phyloP scores from a whole-genome alignment of 75 land plant species.

The Azolla pinnata region DNA sequence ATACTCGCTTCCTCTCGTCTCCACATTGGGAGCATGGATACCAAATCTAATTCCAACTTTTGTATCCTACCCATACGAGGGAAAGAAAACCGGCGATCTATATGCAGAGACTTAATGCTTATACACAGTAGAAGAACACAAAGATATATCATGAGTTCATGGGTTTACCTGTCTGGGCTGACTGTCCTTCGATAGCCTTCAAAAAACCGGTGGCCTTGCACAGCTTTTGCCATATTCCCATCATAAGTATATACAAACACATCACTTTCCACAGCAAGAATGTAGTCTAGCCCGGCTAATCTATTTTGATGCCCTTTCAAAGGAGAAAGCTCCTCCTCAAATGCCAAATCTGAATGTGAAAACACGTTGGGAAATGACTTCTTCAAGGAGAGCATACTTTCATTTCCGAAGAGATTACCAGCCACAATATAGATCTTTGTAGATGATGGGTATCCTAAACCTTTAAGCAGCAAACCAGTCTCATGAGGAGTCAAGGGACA shows the following conservation, averaged over 20 bases:
- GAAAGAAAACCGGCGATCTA: too few species aligned
- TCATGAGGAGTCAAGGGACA: constrained; percentile 90
- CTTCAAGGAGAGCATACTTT: constrained; percentile 45
- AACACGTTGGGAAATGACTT: constrained; percentile 62
- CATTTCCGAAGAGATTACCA: constrained; percentile 66
- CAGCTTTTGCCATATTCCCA: constrained; percentile 97
- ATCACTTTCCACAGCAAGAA: constrained; percentile 76
- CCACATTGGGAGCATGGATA: too few species aligned
- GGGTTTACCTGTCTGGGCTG: constrained; percentile 68
- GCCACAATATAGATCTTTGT: constrained; percentile 88
- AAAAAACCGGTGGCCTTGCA: constrained; percentile 78
- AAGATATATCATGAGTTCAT: constrained; percentile 5
- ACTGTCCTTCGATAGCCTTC: constrained; percentile 79
- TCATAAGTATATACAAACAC: constrained; percentile 85
- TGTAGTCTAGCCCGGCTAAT: constrained; percentile 79
- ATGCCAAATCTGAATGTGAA: constrained; percentile 59
- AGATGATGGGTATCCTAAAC: constrained; percentile 60
- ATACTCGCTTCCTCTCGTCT: too few species aligned
- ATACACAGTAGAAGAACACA: constrained; percentile 2
- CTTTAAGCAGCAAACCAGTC: constrained; percentile 68
- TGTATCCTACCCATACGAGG: too few species aligned
- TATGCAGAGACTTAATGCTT: too few species aligned
- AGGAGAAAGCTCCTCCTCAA: constrained; percentile 50
- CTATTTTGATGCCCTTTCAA: constrained; percentile 54
- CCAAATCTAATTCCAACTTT: too few species aligned